Evolutionary conservation across 306 rosid species (phyloP).

Genomic region (Cucumis cinereus): DNA sequence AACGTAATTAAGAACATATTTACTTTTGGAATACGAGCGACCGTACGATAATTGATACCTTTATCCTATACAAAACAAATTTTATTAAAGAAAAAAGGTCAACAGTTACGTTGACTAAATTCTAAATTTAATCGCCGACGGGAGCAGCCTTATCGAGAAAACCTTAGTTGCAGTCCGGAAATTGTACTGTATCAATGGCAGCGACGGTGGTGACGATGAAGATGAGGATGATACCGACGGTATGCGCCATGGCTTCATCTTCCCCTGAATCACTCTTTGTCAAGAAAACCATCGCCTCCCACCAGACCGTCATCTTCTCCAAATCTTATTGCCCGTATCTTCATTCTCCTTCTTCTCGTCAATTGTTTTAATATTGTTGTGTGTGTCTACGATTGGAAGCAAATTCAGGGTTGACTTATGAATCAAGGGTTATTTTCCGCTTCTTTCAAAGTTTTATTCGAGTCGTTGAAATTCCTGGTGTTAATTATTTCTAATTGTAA

Average conservation of each 20-base stretch:
- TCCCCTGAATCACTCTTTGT: slow-evolving; percentile 45
- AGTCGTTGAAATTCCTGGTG: not conserved
- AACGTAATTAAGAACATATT: too few species aligned
- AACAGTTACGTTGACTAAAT: not conserved
- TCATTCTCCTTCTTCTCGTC: not conserved
- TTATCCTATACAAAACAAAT: too few species aligned
- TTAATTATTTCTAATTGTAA: not conserved
- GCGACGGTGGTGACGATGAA: not conserved
- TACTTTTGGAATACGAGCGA: too few species aligned
- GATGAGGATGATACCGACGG: not conserved
- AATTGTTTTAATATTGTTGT: not conserved
- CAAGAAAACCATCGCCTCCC: slow-evolving; percentile 54
- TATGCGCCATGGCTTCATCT: not conserved
- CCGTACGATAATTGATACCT: too few species aligned
- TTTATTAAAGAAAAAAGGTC: not conserved
- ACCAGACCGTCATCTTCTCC: slow-evolving; percentile 78
- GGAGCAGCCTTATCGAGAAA: not conserved
- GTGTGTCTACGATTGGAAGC: not conserved
- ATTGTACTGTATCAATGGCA: not conserved
- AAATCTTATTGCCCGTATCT: slow-evolving; percentile 88
- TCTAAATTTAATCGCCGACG: not conserved
- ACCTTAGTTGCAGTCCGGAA: not conserved
- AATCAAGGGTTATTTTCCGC: not conserved
- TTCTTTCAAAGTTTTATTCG: not conserved
- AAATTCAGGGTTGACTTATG: not conserved